A percentile compares a stretch with the other conserved stretches of the same genome.
Evolutionary conservation across 306 rosid species (phyloP).

Genomic region (Albizia julibrissin): DNA sequence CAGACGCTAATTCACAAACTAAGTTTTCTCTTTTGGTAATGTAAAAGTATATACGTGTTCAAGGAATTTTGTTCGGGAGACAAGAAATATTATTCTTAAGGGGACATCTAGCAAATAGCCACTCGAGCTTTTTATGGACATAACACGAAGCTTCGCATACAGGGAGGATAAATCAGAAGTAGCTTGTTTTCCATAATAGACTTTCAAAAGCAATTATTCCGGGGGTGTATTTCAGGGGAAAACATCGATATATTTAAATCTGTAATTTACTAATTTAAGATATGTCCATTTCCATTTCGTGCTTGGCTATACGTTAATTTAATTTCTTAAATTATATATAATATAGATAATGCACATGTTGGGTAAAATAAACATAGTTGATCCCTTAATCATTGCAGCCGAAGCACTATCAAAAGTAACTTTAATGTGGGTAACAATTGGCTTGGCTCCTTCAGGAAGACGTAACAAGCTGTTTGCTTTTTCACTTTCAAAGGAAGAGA

Average conservation of each 20-base stretch:
- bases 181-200: neutral
- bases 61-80: too few species aligned
- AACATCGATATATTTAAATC: neutral
- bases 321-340: too few species aligned
- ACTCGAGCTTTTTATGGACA: neutral
- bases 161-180: neutral
- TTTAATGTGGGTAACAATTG: neutral
- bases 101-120: neutral
- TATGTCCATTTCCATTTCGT: neutral
- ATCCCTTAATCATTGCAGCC: slow-evolving; percentile 5
- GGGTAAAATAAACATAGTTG: neutral
- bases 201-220: neutral
- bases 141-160: neutral
- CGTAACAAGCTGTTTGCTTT: neutral
- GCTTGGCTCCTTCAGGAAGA: slow-evolving; percentile 3
- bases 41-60: neutral
- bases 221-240: neutral
- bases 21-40: neutral
- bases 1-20: neutral
- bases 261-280: neutral
- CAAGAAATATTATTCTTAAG: neutral
- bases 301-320: neutral
- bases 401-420: neutral
- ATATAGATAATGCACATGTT: neutral
- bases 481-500: neutral